Evolutionary conservation across 129 eudicot species (phyloP), one percentile per base, ranked within the genome.

Genomic region (Tagetes erecta): DNA sequence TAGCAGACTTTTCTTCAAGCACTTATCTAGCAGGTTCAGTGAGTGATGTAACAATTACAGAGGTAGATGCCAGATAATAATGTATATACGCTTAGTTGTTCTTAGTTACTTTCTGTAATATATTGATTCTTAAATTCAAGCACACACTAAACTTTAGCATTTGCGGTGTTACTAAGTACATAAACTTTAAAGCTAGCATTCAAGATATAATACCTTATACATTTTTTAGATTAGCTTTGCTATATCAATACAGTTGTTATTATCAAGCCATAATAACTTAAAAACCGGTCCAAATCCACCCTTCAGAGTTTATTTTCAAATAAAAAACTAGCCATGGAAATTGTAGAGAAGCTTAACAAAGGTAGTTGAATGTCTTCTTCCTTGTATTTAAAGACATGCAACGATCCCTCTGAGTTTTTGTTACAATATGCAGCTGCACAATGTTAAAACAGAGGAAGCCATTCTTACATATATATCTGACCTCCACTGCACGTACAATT

Each of bases 401-500:
- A 8, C 0, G 34, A 6, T 7, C 44, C 57, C 64, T 14, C 68
- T 20, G 40, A 20, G 27, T 20, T 20, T 20, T 20, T 20, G 27
- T 20, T 20, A 20, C 27, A 20, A 20, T 20, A 20, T 20, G 27
- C 27, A 20, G 27, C 27, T 20, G 27, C 27, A 20, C 27, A 20
- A 20, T 20, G 27, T 20, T 20, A 20, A 20, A 20, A 20, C 42
- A 34, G 12, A 34, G 36, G 5, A 30, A 0, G 37, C 41, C 41
- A 39, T 39, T 39, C 41, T 39, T 39, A 39, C 41, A 39, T 2
- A 39, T 39, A 39, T 39, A 39, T 39, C 41, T 4, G 80, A 12
- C 81, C 84, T 1, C 64, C 37, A 35, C 30, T 35, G 41, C 53
- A 87, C 13, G 73, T 63, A 44, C 92, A 87, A 44, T 87, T 71